Conservation (phyloP, 1,139 yeast species). For the Yamadazyma taylorii region DNA sequence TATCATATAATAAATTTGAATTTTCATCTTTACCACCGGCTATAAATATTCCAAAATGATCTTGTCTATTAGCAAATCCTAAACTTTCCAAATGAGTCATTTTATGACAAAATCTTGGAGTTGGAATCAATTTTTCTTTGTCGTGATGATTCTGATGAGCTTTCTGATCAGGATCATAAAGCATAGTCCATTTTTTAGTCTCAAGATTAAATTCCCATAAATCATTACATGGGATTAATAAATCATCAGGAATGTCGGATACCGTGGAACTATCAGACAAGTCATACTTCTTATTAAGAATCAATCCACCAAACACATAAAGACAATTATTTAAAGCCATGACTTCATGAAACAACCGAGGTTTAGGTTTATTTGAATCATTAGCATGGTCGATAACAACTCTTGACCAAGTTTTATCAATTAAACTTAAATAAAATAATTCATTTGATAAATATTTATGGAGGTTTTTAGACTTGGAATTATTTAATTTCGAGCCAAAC, state of each 20-base stretch:
- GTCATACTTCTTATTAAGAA: slow-evolving; percentile 17
- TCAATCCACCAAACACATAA: slow-evolving; percentile 65
- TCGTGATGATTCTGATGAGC: slow-evolving; percentile 11
- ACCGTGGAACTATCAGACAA: slow-evolving; percentile 9
- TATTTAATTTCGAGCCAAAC: slow-evolving; percentile 30
- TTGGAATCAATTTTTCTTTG: slow-evolving; percentile 29
- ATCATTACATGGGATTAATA: slow-evolving; percentile 55
- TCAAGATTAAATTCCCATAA: slow-evolving; percentile 64
- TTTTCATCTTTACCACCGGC: slow-evolving; percentile 59
- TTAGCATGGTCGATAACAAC: slow-evolving; percentile 19
- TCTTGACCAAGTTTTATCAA: slow-evolving; percentile 57
- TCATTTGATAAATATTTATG: slow-evolving; percentile 55
- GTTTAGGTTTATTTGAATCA: slow-evolving; percentile 36
- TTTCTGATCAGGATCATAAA: slow-evolving; percentile 22
- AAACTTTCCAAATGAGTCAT: slow-evolving; percentile 46
- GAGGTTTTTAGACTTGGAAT: slow-evolving; percentile 29
- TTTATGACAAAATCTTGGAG: slow-evolving; percentile 53
- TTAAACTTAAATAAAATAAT: slow-evolving; percentile 54
- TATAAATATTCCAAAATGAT: slow-evolving; percentile 55
- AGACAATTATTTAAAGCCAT: slow-evolving; percentile 48
- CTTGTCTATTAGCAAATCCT: slow-evolving; percentile 40
- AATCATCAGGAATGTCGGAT: slow-evolving; percentile 10
- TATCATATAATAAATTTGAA: slow-evolving; percentile 40
- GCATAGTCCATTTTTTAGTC: slow-evolving; percentile 49
- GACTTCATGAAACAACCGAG: slow-evolving; percentile 62